Conservation (phyloP, 257 asterid species). For the Anisodus acutangulus region DNA sequence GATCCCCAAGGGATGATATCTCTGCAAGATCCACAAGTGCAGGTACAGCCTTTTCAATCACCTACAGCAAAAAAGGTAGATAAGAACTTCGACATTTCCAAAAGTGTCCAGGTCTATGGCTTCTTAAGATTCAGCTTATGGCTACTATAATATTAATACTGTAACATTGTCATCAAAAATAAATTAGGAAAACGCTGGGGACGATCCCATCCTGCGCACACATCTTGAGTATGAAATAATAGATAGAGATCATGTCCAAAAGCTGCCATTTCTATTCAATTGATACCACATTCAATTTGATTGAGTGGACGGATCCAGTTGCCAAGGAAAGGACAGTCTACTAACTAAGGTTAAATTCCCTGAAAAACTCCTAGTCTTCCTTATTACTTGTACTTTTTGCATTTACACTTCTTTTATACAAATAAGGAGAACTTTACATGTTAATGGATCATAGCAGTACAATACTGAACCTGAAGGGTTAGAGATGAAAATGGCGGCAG, state of each 20-base stretch:
- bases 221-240: constrained; percentile 1
- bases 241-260: not conserved
- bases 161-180: not conserved
- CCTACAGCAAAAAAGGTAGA: constrained; percentile 48
- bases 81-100: not conserved
- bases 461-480: not conserved
- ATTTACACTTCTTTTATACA: not conserved
- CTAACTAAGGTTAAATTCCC: not conserved
- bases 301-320: not conserved
- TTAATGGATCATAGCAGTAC: not conserved
- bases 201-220: not conserved
- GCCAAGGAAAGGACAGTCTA: constrained; percentile 24
- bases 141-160: not conserved
- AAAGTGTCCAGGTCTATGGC: not conserved
- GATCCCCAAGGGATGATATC: constrained; percentile 85
- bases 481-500: constrained; percentile 5
- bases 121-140: constrained; percentile 14
- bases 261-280: not conserved
- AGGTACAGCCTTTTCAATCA: constrained; percentile 75
- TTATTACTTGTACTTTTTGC: not conserved
- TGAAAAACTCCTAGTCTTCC: not conserved
- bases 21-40: constrained; percentile 87
- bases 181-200: not conserved
- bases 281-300: constrained; percentile 11
- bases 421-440: not conserved